Evolutionary conservation across 2,329 filamentous ascomycete genomes (phyloP).

Genomic region (Ceratocystis huliohia): DNA sequence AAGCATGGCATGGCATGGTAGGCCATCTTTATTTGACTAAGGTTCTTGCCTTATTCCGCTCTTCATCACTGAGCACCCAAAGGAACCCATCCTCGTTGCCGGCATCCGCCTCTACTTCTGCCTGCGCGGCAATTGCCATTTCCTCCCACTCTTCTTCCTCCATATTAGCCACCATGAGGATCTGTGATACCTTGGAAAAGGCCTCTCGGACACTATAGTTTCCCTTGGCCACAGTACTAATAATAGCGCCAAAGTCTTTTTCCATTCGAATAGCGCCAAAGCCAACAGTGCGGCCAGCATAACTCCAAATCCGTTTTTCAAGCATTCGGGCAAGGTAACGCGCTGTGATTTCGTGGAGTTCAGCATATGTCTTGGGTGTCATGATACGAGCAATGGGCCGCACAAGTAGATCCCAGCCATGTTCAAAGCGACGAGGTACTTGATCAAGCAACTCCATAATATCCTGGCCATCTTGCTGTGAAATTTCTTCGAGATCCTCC

Average conservation of each 20-base stretch:
- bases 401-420: constrained; percentile 75
- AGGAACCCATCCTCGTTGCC: constrained; percentile 49
- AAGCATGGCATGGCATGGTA: constrained; percentile 1
- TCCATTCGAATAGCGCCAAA: constrained; percentile 74
- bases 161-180: constrained; percentile 82
- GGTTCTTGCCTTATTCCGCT: constrained; percentile 57
- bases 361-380: constrained; percentile 61
- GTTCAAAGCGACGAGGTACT: constrained; percentile 68
- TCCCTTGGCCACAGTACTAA: constrained; percentile 52
- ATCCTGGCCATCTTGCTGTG: constrained; percentile 34
- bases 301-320: constrained; percentile 77
- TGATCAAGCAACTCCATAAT: constrained; percentile 48
- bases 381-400: constrained; percentile 74
- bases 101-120: neutral
- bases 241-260: constrained; percentile 66
- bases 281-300: constrained; percentile 65
- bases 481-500: constrained; percentile 46
- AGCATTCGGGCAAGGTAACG: constrained; percentile 63
- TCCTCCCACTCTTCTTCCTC: constrained; percentile 94
- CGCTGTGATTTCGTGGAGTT: constrained; percentile 61
- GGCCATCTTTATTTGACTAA: constrained; percentile 38
- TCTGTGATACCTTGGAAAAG: constrained; percentile 65
- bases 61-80: constrained; percentile 61
- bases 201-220: constrained; percentile 66
- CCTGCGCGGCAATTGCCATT: constrained; percentile 32